Conservation (phyloP, 495 filamentous ascomycete genomes). For the Penicillium bialowiezense region DNA sequence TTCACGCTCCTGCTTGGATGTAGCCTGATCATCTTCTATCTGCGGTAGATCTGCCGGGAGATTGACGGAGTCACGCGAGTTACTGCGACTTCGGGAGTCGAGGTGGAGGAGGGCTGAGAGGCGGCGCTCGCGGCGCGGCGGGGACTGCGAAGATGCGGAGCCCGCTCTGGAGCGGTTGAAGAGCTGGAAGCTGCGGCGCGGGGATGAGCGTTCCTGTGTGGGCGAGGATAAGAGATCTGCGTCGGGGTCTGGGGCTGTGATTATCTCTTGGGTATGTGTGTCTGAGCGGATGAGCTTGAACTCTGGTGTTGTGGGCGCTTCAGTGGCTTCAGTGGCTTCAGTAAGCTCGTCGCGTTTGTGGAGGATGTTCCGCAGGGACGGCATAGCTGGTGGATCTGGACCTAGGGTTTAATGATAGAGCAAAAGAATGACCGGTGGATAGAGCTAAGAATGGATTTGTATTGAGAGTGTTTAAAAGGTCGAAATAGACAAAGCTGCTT, state of each 20-base stretch:
- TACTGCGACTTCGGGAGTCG: conserved; percentile 50
- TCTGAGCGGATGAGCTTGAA: conserved; percentile 85
- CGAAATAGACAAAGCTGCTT: neutral
- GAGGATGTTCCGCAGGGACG: conserved; percentile 64
- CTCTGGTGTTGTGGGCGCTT: conserved; percentile 51
- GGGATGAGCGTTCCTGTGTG: conserved; percentile 21
- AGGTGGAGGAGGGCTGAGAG: conserved; percentile 72
- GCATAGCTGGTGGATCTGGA: conserved; percentile 48
- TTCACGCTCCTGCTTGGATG: conserved; percentile 50
- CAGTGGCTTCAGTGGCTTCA: neutral
- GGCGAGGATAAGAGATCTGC: neutral
- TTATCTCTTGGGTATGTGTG: conserved; percentile 74
- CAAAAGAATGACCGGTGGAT: no score
- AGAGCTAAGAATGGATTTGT: neutral
- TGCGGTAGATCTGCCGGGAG: conserved; percentile 78
- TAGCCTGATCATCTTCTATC: conserved; percentile 49
- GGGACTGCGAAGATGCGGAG: conserved; percentile 33
- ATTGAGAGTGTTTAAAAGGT: neutral
- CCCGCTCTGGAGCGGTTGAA: conserved; percentile 47
- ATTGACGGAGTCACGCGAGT: conserved; percentile 59
- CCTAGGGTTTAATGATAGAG: neutral
- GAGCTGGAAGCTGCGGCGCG: conserved; percentile 47
- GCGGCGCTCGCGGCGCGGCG: conserved; percentile 40
- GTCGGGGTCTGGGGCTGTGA: conserved; percentile 56
- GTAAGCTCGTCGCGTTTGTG: conserved; percentile 66